Evolutionary conservation across 2,329 filamentous ascomycete genomes (phyloP), one percentile per base, ranked within the genome.

Genomic region (Keithomyces neogunnii): DNA sequence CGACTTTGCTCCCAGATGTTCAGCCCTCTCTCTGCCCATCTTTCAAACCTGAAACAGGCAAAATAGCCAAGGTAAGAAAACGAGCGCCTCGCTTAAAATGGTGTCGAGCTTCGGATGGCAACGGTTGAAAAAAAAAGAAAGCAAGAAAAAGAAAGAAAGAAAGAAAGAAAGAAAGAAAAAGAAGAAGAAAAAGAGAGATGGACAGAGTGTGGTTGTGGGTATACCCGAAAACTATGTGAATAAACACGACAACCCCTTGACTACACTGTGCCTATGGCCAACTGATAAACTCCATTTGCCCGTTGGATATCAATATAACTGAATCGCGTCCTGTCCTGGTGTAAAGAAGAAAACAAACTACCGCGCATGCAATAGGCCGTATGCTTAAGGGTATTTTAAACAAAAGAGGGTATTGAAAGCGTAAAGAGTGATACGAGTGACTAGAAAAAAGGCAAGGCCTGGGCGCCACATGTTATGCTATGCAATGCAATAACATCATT

Each of bases 131-230:
- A 19, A 19, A 19, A 19, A 19, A 19, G 19, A 19, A 19, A 19
- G 19, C 19, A 19, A 19, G 19, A 19, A 19, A 19, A 19, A 19
- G 19, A 19, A 19, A 19, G 19, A 19, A 19, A 26, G 38, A 44
- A 44, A 44, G 40, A 29, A 28, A 40, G 29, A 46, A 49, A 49
- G 51, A 46, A 43, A 43, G 46, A 49, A 38, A 26, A 44, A 7
- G 36, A n/a, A 38, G 19, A 29, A 50, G 28, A 13, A 39, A 48
- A 28, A 32, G 6, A 13, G 5, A 5, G 19, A 51, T 29, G 38
- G 11, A 51, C 28, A 47, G 46, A 44, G 36, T 39, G 26, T 44
- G 26, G 40, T 7, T 13, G 40, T 44, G 26, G 32, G 38, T 29
- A 29, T 47, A 42, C 29, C 5, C 32, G 19, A 26, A 36, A 49